Percentiles rank a stretch among this genome's conserved stretches.
Conservation (phyloP, 768 basidiomycete genomes). For the Boletus pseudopeckii region DNA sequence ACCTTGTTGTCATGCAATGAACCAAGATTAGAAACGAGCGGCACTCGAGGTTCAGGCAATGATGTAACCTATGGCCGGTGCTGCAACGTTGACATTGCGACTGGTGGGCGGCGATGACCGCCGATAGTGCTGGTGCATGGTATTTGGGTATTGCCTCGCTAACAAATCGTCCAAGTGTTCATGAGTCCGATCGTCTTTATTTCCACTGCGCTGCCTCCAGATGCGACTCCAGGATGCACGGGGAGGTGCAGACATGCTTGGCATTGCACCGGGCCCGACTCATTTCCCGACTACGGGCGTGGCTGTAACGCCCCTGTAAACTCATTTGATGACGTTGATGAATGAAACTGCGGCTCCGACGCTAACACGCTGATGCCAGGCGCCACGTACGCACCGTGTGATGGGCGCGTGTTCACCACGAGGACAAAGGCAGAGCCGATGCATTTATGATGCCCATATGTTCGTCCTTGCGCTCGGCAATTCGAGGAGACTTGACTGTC, state of each 20-base stretch:
- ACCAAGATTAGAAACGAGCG: not conserved
- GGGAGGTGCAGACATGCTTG: slow-evolving; percentile 6
- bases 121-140: not conserved
- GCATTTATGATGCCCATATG: not conserved
- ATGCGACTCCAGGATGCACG: slow-evolving; percentile 2
- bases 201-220: slow-evolving; percentile 7
- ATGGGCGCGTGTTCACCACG: slow-evolving; percentile 17
- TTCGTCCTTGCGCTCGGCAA: not conserved
- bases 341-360: slow-evolving; percentile 22
- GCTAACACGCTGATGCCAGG: slow-evolving; percentile 9
- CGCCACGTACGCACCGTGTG: slow-evolving; percentile 13
- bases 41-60: not conserved
- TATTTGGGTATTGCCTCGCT: slow-evolving; percentile 3
- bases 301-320: not conserved
- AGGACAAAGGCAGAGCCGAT: slow-evolving; percentile 3
- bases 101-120: not conserved
- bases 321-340: not conserved
- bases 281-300: slow-evolving; percentile 6
- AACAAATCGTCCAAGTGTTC: not conserved
- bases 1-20: not conserved
- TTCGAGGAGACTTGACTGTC: not conserved
- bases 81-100: not conserved
- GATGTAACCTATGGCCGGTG: not conserved
- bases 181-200: slow-evolving; percentile 1
- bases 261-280: slow-evolving; percentile 14